Percentiles rank a stretch among this genome's conserved stretches.
Conservation (phyloP, 176 grass and related monocot species). For the Oryza officinalis region DNA sequence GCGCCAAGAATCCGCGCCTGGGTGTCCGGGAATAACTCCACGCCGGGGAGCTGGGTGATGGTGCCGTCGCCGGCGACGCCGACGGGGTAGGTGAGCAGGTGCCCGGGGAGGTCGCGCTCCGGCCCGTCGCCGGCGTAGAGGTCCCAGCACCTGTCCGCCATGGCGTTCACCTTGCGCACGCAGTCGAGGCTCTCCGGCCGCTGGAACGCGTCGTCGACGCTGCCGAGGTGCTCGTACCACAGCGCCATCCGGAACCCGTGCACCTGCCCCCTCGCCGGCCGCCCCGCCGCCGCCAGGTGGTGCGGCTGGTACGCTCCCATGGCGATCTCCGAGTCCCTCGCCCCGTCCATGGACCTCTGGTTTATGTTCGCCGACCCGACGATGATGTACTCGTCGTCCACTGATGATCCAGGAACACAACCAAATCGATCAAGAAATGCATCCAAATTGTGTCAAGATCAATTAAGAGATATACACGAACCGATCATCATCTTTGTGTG, state of each 20-base stretch:
- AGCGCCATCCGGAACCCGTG: constrained; percentile 73
- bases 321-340: constrained; percentile 81
- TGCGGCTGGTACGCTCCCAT: constrained; percentile 77
- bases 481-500: constrained; percentile 99
- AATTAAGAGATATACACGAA: background rate
- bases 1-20: constrained; percentile 59
- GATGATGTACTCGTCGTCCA: constrained; percentile 95
- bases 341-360: constrained; percentile 88
- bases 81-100: constrained; percentile 77
- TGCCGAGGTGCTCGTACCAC: constrained; percentile 77
- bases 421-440: background rate
- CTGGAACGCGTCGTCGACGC: constrained; percentile 49
- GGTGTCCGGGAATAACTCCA: constrained; percentile 82
- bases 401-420: constrained; percentile 29
- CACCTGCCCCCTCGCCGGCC: constrained; percentile 71
- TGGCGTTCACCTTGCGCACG: constrained; percentile 70
- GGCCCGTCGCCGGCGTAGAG: constrained; percentile 39
- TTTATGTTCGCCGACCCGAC: constrained; percentile 93
- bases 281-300: constrained; percentile 45
- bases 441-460: background rate
- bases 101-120: constrained; percentile 58
- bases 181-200: constrained; percentile 59
- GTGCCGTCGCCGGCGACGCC: constrained; percentile 41
- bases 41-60: constrained; percentile 43
- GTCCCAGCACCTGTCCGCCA: constrained; percentile 61